Evolutionary conservation across 164 flowering plant species (phyloP).

Genomic region (Litsea cubeba): DNA sequence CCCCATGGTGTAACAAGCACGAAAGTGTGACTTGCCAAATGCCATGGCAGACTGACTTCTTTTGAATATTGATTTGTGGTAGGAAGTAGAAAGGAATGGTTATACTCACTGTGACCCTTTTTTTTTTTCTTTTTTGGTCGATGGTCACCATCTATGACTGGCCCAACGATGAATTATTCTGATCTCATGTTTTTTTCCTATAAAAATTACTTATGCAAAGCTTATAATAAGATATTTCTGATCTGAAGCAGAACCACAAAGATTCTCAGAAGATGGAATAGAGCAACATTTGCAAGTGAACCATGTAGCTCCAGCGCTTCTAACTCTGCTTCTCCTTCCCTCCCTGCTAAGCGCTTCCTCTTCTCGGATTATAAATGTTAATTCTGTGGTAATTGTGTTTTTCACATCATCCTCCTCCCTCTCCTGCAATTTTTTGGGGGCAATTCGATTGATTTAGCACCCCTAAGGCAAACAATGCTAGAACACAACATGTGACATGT

Average conservation of each 20-base stretch:
- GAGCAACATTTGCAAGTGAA: conserved; percentile 37
- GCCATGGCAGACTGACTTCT: too few relatives aligned
- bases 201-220: too few relatives aligned
- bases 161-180: not conserved
- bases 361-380: conserved; percentile 30
- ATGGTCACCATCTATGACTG: not conserved
- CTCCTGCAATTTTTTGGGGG: too few relatives aligned
- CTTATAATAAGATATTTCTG: not conserved
- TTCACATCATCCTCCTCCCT: not conserved
- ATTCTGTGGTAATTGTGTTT: conserved; percentile 25
- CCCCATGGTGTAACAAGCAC: too few relatives aligned
- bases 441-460: not conserved
- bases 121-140: not conserved
- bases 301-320: conserved; percentile 30
- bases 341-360: conserved; percentile 26
- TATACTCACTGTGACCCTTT: not conserved
- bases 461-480: not conserved
- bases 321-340: conserved; percentile 30
- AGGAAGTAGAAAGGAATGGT: too few relatives aligned
- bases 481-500: too few relatives aligned
- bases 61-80: too few relatives aligned
- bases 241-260: conserved; percentile 22
- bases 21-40: too few relatives aligned
- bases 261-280: conserved; percentile 22
- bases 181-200: too few relatives aligned